These are phyloP conservation scores for Isabelozyma pseudorhagii DNA, from an alignment of 805 yeast genomes.

Conservation along the genomic window DNA sequence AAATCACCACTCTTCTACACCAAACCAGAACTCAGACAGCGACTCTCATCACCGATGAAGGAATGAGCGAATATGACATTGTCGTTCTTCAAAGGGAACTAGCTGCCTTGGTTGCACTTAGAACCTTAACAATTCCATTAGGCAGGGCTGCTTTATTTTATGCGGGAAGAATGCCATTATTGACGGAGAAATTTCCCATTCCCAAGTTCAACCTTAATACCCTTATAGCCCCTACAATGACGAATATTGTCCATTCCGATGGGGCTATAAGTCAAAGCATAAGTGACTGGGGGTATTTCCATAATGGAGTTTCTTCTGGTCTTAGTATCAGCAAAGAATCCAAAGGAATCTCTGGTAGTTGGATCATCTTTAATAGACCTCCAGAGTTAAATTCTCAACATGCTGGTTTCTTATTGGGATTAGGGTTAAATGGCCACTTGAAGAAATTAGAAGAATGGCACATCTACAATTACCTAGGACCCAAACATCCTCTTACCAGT, in stretches of 20 bases:
- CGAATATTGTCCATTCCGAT: conserved; percentile 59
- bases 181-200: conserved; percentile 81
- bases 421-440: conserved; percentile 90
- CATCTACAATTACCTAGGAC: conserved; percentile 86
- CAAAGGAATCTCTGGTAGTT: conserved; percentile 75
- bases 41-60: conserved; percentile 32
- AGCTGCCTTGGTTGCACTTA: conserved; percentile 57
- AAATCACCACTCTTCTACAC: conserved; percentile 68
- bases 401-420: conserved; percentile 91
- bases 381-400: conserved; percentile 70
- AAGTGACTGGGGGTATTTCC: conserved; percentile 83
- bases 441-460: conserved; percentile 91
- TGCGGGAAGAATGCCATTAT: conserved; percentile 67
- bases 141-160: conserved; percentile 76
- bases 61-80: conserved; percentile 53
- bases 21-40: conserved; percentile 64
- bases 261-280: conserved; percentile 47
- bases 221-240: conserved; percentile 59
- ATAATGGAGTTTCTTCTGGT: conserved; percentile 89
- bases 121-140: conserved; percentile 73
- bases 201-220: conserved; percentile 73
- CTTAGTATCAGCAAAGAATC: conserved; percentile 67
- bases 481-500: conserved; percentile 80
- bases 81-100: conserved; percentile 54
- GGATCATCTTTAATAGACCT: conserved; percentile 89